phyloP scores from a whole-genome alignment of 306 rosid genomes.

The Fragaria nilgerrensis region DNA sequence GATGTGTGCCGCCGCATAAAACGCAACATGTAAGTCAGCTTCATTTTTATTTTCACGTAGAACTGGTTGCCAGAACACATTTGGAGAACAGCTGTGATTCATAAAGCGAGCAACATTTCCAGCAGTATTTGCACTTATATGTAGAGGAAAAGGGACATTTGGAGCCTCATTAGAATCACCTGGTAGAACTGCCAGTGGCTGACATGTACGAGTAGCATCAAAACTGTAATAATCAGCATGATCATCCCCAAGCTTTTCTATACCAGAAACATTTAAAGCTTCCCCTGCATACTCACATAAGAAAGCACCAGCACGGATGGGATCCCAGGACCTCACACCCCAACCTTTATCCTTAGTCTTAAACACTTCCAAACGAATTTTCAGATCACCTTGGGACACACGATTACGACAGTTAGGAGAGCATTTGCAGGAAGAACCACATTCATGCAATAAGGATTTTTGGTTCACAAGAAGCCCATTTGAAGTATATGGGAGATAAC shows the following conservation, averaged over 20 bases:
- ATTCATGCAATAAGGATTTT: constrained; percentile 68
- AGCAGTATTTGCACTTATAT: constrained; percentile 57
- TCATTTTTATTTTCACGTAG: constrained; percentile 57
- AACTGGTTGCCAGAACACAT: constrained; percentile 75
- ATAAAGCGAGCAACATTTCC: constrained; percentile 96
- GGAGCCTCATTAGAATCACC: constrained; percentile 58
- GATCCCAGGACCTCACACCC: constrained; percentile 94
- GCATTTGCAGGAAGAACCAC: constrained; percentile 79
- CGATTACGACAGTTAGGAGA: constrained; percentile 75
- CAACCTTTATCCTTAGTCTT: constrained; percentile 77
- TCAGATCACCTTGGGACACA: constrained; percentile 67
- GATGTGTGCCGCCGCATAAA: constrained; percentile 65
- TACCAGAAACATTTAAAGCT: constrained; percentile 56
- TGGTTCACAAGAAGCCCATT: constrained; percentile 57
- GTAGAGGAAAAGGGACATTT: constrained; percentile 64
- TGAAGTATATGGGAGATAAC: constrained; percentile 58
- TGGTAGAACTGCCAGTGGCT: constrained; percentile 61
- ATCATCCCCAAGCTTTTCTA: constrained; percentile 62
- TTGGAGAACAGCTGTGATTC: constrained; percentile 95
- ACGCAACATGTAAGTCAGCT: constrained; percentile 71
- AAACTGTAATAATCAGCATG: constrained; percentile 68
- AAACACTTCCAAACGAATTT: constrained; percentile 75
- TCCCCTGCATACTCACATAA: constrained; percentile 93
- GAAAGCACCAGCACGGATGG: constrained; percentile 84
- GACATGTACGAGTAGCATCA: constrained; percentile 69